Evolutionary conservation across 257 asterid genomes (phyloP).

Genomic region (Scutellaria barbata): DNA sequence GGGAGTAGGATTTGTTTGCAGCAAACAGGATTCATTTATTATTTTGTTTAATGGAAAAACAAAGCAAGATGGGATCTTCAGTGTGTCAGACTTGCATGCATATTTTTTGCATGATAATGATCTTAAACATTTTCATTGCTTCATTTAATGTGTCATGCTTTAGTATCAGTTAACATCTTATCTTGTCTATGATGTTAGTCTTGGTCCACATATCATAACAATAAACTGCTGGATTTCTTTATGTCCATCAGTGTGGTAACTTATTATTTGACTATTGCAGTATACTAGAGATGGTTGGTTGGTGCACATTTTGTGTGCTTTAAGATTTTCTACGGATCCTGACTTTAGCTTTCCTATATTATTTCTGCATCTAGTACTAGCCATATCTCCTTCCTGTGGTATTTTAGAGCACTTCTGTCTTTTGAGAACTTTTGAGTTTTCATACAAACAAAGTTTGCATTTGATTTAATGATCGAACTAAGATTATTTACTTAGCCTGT

Average conservation of each 20-base stretch:
- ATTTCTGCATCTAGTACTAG: not conserved
- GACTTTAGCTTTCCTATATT: not conserved
- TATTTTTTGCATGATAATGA: not conserved
- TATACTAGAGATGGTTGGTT: not conserved
- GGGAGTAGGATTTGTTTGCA: slow-evolving; percentile 5
- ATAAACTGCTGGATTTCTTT: not conserved
- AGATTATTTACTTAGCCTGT: slow-evolving; percentile 8
- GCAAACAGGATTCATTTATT: slow-evolving; percentile 25
- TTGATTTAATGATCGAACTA: slow-evolving; percentile 13
- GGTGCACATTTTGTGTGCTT: slow-evolving; percentile 1
- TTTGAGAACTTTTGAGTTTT: not conserved
- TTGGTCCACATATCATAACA: slow-evolving; percentile 7
- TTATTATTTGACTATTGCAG: not conserved
- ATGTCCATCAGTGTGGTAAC: not conserved
- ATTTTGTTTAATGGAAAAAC: not conserved
- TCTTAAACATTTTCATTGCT: slow-evolving; percentile 4
- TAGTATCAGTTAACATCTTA: slow-evolving; percentile 9
- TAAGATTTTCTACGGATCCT: slow-evolving; percentile 2
- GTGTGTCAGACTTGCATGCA: not conserved
- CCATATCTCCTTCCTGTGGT: not conserved
- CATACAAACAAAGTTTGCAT: slow-evolving; percentile 15
- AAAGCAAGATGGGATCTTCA: not conserved
- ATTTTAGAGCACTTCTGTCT: not conserved
- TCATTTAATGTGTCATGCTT: not conserved
- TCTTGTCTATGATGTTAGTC: not conserved